Percentiles rank a stretch among this genome's conserved stretches.
Evolutionary conservation across 2,329 filamentous ascomycete species (phyloP).

Genomic region (Claviceps maximensis): DNA sequence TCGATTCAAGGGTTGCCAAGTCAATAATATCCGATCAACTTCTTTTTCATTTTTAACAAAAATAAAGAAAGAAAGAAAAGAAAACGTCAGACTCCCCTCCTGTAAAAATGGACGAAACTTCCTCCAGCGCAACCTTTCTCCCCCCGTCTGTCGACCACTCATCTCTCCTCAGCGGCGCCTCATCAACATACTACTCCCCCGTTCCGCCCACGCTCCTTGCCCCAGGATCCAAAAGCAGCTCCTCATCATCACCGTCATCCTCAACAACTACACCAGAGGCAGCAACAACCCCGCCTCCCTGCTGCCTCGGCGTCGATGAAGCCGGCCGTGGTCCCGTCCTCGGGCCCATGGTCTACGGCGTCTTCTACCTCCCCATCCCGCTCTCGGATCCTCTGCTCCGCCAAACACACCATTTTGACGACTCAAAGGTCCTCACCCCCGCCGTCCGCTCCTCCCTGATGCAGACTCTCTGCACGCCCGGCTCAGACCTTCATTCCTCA

Average conservation of each 20-base stretch:
- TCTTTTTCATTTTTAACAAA: neutral
- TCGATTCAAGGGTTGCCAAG: neutral
- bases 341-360: slow-evolving; percentile 61
- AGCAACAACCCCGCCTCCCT: slow-evolving; percentile 24
- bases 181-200: slow-evolving; percentile 60
- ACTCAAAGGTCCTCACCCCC: slow-evolving; percentile 83
- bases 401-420: slow-evolving; percentile 74
- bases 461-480: slow-evolving; percentile 54
- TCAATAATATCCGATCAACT: neutral
- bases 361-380: slow-evolving; percentile 63
- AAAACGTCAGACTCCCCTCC: neutral
- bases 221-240: slow-evolving; percentile 15
- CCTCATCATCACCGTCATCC: slow-evolving; percentile 16
- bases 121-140: slow-evolving; percentile 31
- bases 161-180: slow-evolving; percentile 47
- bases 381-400: slow-evolving; percentile 63
- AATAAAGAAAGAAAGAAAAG: too few relatives aligned
- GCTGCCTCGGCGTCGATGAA: slow-evolving; percentile 83
- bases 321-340: slow-evolving; percentile 90
- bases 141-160: slow-evolving; percentile 53
- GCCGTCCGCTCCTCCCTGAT: slow-evolving; percentile 62
- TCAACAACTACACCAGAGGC: neutral
- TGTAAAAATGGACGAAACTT: slow-evolving; percentile 6
- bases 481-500: slow-evolving; percentile 29
- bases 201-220: slow-evolving; percentile 47